Evolutionary conservation across 1,139 yeast genomes (phyloP).

Genomic region (Suhomyces terraborum): DNA sequence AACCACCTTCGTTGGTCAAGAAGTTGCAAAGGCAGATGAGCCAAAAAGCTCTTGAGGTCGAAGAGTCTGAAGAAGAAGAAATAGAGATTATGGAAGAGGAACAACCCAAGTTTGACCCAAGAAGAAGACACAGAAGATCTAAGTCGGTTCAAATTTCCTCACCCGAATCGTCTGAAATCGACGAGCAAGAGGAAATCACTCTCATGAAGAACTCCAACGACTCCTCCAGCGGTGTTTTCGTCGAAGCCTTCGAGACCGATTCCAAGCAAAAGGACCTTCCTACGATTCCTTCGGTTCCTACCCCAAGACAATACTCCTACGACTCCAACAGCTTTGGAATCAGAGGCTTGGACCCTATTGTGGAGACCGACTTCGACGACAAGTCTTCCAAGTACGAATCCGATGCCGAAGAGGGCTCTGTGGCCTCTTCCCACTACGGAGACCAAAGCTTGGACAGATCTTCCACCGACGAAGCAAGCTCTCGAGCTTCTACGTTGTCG

Average conservation of each 20-base stretch:
- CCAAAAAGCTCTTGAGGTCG: slow-evolving; percentile 11
- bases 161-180: slow-evolving; percentile 19
- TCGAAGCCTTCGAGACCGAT: slow-evolving; percentile 8
- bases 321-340: slow-evolving; percentile 37
- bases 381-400: slow-evolving; percentile 40
- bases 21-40: slow-evolving; percentile 17
- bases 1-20: slow-evolving; percentile 16
- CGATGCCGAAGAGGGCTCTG: slow-evolving; percentile 30
- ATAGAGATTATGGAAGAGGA: slow-evolving; percentile 13
- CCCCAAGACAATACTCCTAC: slow-evolving; percentile 18
- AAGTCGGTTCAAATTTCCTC: slow-evolving; percentile 16
- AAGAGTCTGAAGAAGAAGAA: slow-evolving; percentile 12
- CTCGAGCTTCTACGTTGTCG: slow-evolving; percentile 43
- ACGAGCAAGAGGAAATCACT: slow-evolving; percentile 16
- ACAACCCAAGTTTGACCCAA: slow-evolving; percentile 9
- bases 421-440: slow-evolving; percentile 23
- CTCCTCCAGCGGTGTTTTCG: slow-evolving; percentile 9
- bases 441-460: slow-evolving; percentile 20
- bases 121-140: slow-evolving; percentile 19
- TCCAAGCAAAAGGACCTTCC: slow-evolving; percentile 8
- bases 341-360: slow-evolving; percentile 45
- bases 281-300: slow-evolving; percentile 11
- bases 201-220: slow-evolving; percentile 11
- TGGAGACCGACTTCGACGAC: slow-evolving; percentile 37
- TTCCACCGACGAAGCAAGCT: slow-evolving; percentile 27